Evolutionary conservation across 2,329 filamentous ascomycete genomes (phyloP).

Genomic region (Aspergillus spinulosporus): DNA sequence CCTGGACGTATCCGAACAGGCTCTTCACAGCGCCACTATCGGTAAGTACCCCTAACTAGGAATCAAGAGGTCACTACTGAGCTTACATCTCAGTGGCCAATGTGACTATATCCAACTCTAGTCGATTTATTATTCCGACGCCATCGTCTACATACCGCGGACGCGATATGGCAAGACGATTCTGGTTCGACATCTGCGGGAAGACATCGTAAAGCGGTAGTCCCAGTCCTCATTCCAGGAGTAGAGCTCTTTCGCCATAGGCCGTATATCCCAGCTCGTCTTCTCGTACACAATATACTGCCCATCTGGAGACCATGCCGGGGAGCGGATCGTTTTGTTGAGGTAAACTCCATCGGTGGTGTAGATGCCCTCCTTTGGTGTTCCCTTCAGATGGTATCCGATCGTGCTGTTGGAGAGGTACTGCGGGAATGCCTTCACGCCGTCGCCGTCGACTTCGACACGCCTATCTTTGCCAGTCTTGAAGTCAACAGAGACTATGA

Average conservation of each 20-base stretch:
- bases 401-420: conserved; percentile 34
- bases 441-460: conserved; percentile 29
- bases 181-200: conserved; percentile 31
- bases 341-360: conserved; percentile 24
- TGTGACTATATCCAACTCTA: too few relatives aligned
- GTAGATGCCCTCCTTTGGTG: conserved; percentile 30
- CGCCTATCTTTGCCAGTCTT: conserved; percentile 39
- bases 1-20: too few relatives aligned
- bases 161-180: conserved; percentile 29
- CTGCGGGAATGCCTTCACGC: conserved; percentile 35
- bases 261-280: conserved; percentile 32
- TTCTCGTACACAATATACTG: conserved; percentile 29
- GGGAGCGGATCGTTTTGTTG: conserved; percentile 19
- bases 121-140: too few relatives aligned
- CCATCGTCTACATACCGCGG: too few relatives aligned
- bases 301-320: conserved; percentile 39
- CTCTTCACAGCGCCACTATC: too few relatives aligned
- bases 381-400: conserved; percentile 26
- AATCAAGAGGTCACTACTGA: too few relatives aligned
- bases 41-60: too few relatives aligned
- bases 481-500: conserved; percentile 41
- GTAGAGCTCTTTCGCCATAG: conserved; percentile 40
- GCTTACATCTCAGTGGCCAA: too few relatives aligned
- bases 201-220: conserved; percentile 49
- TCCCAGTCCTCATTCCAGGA: conserved; percentile 45